Percentiles rank a stretch among this genome's conserved stretches.
phyloP scores from a whole-genome alignment of 345 rosid species.

The Populus pruinosa region DNA sequence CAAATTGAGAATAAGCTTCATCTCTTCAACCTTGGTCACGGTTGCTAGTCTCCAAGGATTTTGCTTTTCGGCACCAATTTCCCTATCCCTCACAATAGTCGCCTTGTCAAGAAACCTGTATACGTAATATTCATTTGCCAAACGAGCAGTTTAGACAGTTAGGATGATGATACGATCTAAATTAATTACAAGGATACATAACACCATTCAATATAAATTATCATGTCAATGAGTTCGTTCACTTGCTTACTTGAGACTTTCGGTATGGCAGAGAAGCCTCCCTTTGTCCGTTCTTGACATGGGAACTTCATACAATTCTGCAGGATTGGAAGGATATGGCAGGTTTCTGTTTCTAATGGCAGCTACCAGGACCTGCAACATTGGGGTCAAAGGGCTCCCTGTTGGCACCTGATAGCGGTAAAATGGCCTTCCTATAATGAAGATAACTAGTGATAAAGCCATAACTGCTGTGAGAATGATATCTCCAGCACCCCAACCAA shows the following conservation, averaged over 20 bases:
- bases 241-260: slow-evolving; percentile 58
- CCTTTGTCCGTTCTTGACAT: slow-evolving; percentile 36
- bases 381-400: slow-evolving; percentile 83
- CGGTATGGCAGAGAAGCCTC: slow-evolving; percentile 63
- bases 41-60: slow-evolving; percentile 76
- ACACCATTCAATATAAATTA: background rate
- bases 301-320: slow-evolving; percentile 50
- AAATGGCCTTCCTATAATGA: slow-evolving; percentile 60
- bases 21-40: slow-evolving; percentile 79
- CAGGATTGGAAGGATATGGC: slow-evolving; percentile 49
- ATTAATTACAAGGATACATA: background rate
- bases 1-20: slow-evolving; percentile 81
- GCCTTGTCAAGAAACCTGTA: slow-evolving; percentile 92
- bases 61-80: slow-evolving; percentile 36
- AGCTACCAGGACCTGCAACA: slow-evolving; percentile 73
- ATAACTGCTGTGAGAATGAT: slow-evolving; percentile 56
- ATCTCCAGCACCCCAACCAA: slow-evolving; percentile 81
- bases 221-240: background rate
- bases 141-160: background rate
- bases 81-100: slow-evolving; percentile 49
- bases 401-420: slow-evolving; percentile 66
- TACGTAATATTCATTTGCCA: background rate
- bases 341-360: slow-evolving; percentile 73
- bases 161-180: background rate
- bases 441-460: slow-evolving; percentile 58